Conservation (phyloP, 2,329 filamentous ascomycete genomes). For the Chaetothyriales sp. region DNA sequence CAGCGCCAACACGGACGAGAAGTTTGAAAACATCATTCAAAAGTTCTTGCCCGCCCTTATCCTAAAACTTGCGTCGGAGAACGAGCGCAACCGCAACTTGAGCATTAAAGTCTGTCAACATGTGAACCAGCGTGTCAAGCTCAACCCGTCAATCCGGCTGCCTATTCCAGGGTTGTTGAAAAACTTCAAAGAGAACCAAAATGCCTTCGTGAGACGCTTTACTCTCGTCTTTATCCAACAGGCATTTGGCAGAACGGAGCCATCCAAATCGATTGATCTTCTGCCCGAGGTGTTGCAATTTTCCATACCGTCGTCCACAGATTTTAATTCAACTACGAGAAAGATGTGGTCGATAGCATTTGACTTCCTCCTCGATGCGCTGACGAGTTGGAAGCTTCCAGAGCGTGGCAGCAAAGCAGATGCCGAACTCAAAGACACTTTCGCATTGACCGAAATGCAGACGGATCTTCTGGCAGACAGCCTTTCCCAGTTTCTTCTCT, state of each 20-base stretch:
- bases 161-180: slow-evolving; percentile 73
- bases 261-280: slow-evolving; percentile 53
- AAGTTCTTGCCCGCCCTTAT: slow-evolving; percentile 70
- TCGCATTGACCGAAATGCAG: slow-evolving; percentile 59
- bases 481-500: slow-evolving; percentile 64
- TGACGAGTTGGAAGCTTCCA: slow-evolving; percentile 55
- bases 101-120: slow-evolving; percentile 60
- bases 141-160: slow-evolving; percentile 52
- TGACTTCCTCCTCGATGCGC: slow-evolving; percentile 64
- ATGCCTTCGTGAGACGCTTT: slow-evolving; percentile 68
- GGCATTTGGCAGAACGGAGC: slow-evolving; percentile 51
- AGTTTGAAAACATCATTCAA: slow-evolving; percentile 63
- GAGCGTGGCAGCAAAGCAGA: slow-evolving; percentile 69
- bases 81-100: slow-evolving; percentile 67
- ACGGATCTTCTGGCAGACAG: slow-evolving; percentile 59
- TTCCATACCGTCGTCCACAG: slow-evolving; percentile 29
- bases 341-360: slow-evolving; percentile 56
- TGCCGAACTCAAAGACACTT: slow-evolving; percentile 46
- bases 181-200: slow-evolving; percentile 72
- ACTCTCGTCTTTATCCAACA: slow-evolving; percentile 84
- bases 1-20: slow-evolving; percentile 68
- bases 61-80: slow-evolving; percentile 71
- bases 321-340: slow-evolving; percentile 25
- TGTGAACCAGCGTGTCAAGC: slow-evolving; percentile 51
- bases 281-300: slow-evolving; percentile 57